phyloP scores from a whole-genome alignment of 257 asterid genomes.

The Henckelia pumila region DNA sequence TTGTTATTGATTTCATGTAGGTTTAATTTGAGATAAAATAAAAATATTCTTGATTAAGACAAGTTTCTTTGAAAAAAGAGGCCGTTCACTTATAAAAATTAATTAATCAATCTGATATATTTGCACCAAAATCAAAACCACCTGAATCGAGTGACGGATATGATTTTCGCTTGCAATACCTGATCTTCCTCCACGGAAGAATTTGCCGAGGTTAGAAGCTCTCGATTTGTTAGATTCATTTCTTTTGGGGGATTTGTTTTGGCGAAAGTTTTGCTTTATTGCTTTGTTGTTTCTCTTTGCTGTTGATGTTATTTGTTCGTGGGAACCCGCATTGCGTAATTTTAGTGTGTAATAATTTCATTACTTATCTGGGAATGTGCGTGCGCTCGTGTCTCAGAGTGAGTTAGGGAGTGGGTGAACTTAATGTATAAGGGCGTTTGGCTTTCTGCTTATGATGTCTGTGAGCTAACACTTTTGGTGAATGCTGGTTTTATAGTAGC shows the following conservation, averaged over 20 bases:
- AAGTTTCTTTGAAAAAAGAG: too few species aligned
- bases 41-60: too few species aligned
- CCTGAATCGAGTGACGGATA: constrained; percentile 15
- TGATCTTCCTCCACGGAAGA: constrained; percentile 13
- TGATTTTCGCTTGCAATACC: constrained; percentile 13
- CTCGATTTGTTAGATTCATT: background rate
- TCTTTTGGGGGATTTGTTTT: background rate
- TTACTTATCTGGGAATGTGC: background rate
- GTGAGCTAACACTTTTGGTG: background rate
- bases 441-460: background rate
- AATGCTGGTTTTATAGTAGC: background rate
- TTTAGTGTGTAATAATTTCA: background rate
- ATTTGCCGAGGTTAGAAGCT: constrained; percentile 5
- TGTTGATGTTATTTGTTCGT: background rate
- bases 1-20: too few species aligned
- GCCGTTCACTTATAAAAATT: too few species aligned
- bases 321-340: background rate
- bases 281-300: too few species aligned
- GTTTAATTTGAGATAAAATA: too few species aligned
- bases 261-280: background rate
- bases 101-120: too few species aligned
- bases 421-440: background rate
- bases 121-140: background rate
- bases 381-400: too few species aligned
- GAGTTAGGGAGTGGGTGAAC: background rate